Evolutionary conservation across 768 basidiomycete genomes (phyloP), one percentile per base, ranked within the genome.

Genomic region (Fistulinella prunicolor): DNA sequence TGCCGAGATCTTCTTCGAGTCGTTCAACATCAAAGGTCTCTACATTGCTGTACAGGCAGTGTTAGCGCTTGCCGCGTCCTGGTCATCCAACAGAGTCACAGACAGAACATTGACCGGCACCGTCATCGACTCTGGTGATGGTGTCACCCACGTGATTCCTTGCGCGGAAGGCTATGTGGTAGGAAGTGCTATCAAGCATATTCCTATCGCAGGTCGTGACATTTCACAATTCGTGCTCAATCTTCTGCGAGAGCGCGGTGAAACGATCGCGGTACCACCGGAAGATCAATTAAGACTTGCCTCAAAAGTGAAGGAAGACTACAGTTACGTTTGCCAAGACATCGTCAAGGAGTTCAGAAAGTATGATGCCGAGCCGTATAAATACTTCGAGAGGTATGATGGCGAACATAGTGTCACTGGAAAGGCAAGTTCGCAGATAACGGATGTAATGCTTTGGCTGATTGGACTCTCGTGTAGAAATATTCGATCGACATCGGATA

Each of bases 31-130:
- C 73, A 89, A 94, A 65, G 95, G 95, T 19, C 79, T 97, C 37
- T 98, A 98, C 70, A 98, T 99, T 60, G 96, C 94, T 43, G 96
- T 99, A 0, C 96, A 98, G 67, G 96, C 96, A 29, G 96, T 99
- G 6, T 85, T 99, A 9, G 96, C 96, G 0, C 88, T 99, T 53
- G 96, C 96, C 4, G 95, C 95, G 0, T 94, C 93, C 1, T 98
- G 96, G 96, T 81, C 93, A 1, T 94, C 90, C 50, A 89, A 86
- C 67, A 82, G 86, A 51, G 90, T 90, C 54, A 81, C 81, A 19
- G 92, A 95, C 69, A 85, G 94, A 54, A 94, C 91, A 1, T 80
- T 95, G 47, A 97, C 94, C 0, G 96, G 96, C 42, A 97, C 96
- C 0, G 96, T 98, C 62, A 93, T 98, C 64, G 96, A 98, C 70